These are phyloP conservation scores for Secale cereale DNA, from an alignment of 176 grass and related monocot species.

Conservation along the genomic window DNA sequence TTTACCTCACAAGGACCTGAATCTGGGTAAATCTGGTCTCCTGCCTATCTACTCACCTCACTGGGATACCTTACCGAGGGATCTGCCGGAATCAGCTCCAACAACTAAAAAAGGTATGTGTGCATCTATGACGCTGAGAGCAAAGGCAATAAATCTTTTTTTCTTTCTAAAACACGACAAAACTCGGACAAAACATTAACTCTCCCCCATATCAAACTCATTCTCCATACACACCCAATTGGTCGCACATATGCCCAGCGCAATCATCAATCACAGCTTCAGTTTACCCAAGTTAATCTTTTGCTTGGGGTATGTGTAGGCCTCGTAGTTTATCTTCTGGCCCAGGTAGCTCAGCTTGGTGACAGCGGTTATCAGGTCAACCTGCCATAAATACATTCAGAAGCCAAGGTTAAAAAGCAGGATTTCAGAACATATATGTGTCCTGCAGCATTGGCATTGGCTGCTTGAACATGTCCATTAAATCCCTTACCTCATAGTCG, in stretches of 20 bases:
- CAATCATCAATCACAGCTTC: constrained; percentile 55
- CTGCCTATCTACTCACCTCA: too few species aligned
- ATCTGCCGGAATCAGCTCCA: too few species aligned
- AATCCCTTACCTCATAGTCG: constrained; percentile 71
- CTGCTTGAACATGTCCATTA: background rate
- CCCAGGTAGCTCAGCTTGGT: constrained; percentile 87
- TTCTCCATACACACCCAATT: too few species aligned
- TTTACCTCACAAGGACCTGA: too few species aligned
- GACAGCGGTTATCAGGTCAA: constrained; percentile 93
- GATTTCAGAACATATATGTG: background rate
- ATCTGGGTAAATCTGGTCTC: too few species aligned
- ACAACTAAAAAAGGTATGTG: too few species aligned
- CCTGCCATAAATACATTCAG: constrained; percentile 50
- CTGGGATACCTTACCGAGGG: too few species aligned
- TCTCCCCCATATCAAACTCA: too few species aligned
- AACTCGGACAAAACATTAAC: too few species aligned
- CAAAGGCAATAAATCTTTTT: too few species aligned
- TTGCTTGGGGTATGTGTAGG: constrained; percentile 79
- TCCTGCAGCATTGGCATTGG: background rate
- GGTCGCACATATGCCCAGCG: background rate
- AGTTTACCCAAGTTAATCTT: constrained; percentile 84
- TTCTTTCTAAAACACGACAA: too few species aligned
- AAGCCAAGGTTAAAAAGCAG: background rate
- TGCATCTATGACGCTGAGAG: too few species aligned
- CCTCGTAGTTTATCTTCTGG: constrained; percentile 94